Evolutionary conservation across 176 grass and related monocot species (phyloP), one percentile per base, ranked within the genome.

Genomic region (Oryza nivara): DNA sequence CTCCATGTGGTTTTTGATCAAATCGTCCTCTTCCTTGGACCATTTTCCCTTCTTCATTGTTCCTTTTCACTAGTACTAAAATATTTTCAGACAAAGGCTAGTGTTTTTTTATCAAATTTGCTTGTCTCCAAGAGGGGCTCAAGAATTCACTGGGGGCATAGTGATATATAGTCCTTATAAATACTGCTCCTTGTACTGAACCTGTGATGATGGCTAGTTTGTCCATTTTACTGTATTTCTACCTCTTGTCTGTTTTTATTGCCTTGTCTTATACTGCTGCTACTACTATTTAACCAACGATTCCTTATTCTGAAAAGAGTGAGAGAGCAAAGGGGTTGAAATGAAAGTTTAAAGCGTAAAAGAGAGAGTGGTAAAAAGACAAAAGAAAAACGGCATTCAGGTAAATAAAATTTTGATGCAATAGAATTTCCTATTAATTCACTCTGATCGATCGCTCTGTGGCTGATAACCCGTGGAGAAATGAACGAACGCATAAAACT

Each of bases 11-110:
- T 82, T 82, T 25, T 72, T 88, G 16, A 88, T 88, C 36, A 88
- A 71, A 23, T 73, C 23, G 16, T 92, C 90, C 68, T 88, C 90
- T 19, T 74, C 73, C 67, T 78, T 81, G 63, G 86, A 78, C 90
- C 90, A 86, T 43, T 82, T 88, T 2, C 86, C 90, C 36, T 85
- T 91, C 77, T 85, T 91, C 67, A 78, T 69, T 25, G 26, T 28
- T 67, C 32, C 58, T 44, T 63, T 84, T 6, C 40, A 43, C 13
- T 58, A 28, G 8, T 58, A 75, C 77, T 81, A 32, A 81, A 86
- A 63, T 63, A n/a, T 69, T 81, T 82, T 70, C 67, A 63, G 60
- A 74, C 30, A 64, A 84, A 47, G 45, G 16, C 9, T 41, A 41
- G 40, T 40, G 30, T 40, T 40, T 41, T 41, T 41, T 41, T 41